These are phyloP conservation scores for Avicennia marina DNA, from an alignment of 257 asterid species.

Conservation along the genomic window DNA sequence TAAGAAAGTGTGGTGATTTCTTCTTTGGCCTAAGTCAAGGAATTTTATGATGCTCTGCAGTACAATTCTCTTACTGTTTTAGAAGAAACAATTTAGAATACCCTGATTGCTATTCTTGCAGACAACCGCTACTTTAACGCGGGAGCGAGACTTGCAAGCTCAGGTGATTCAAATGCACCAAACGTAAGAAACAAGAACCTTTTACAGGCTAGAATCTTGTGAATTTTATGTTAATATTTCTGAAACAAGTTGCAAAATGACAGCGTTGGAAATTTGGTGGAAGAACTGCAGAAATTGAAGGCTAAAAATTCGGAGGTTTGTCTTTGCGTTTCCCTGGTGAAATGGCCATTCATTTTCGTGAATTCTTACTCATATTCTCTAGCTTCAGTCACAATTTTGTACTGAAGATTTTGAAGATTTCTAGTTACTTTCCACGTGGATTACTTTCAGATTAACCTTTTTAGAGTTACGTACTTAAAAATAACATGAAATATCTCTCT, in stretches of 20 bases:
- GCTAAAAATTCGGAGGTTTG: slow-evolving; percentile 64
- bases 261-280: too few species aligned
- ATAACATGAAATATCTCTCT: background rate
- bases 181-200: too few species aligned
- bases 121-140: slow-evolving; percentile 33
- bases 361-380: background rate
- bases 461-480: background rate
- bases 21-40: too few species aligned
- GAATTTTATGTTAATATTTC: background rate
- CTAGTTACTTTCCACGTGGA: background rate
- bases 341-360: background rate
- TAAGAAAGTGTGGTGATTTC: too few species aligned
- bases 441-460: background rate
- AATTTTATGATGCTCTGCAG: too few species aligned
- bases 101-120: background rate
- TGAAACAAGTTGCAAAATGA: background rate
- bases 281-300: too few species aligned
- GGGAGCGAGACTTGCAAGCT: slow-evolving; percentile 74
- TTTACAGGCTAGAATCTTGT: slow-evolving; percentile 2
- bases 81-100: too few species aligned
- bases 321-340: background rate
- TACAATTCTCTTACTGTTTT: too few species aligned
- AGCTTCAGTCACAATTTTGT: background rate
- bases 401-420: too few species aligned
- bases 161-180: slow-evolving; percentile 86